A percentile compares a stretch with the other conserved stretches of the same genome.
Evolutionary conservation across 768 basidiomycete species (phyloP).

Genomic region (Crassisporium funariophilum): DNA sequence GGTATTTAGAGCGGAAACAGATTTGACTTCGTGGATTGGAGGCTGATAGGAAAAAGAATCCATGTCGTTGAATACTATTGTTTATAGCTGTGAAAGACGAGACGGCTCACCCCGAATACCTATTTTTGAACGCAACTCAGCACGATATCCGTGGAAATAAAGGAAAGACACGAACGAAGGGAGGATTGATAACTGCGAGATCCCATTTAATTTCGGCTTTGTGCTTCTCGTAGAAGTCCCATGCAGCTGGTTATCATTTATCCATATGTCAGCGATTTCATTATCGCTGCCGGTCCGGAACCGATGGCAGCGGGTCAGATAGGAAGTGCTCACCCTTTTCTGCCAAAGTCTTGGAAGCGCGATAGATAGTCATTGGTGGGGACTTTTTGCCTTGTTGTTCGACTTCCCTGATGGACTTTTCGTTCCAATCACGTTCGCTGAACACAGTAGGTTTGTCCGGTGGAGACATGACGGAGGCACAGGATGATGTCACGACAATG

Average conservation of each 20-base stretch:
- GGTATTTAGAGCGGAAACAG: conserved; percentile 38
- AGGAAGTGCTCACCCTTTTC: conserved; percentile 48
- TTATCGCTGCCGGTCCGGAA: too few species aligned
- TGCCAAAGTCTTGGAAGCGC: conserved; percentile 66
- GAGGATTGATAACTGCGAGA: conserved; percentile 54
- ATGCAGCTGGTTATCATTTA: conserved; percentile 33
- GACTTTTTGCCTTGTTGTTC: conserved; percentile 51
- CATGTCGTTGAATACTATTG: background rate
- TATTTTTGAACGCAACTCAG: conserved; percentile 2
- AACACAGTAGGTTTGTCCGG: conserved; percentile 32
- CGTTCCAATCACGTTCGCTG: conserved; percentile 65
- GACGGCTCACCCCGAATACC: conserved; percentile 33
- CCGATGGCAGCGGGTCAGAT: background rate
- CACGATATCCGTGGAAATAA: background rate
- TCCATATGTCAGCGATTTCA: background rate
- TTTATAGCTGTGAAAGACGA: background rate
- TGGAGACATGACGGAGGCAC: conserved; percentile 43
- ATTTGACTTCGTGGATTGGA: conserved; percentile 40
- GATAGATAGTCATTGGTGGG: conserved; percentile 44
- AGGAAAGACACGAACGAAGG: conserved; percentile 39
- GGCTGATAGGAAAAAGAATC: conserved; percentile 31
- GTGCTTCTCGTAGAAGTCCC: conserved; percentile 44
- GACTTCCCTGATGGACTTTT: conserved; percentile 44
- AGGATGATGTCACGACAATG: conserved; percentile 69
- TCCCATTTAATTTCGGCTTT: conserved; percentile 50